Evolutionary conservation across 2,329 filamentous ascomycete species (phyloP), one percentile per base, ranked within the genome.

Genomic region (Colletotrichum sp.): DNA sequence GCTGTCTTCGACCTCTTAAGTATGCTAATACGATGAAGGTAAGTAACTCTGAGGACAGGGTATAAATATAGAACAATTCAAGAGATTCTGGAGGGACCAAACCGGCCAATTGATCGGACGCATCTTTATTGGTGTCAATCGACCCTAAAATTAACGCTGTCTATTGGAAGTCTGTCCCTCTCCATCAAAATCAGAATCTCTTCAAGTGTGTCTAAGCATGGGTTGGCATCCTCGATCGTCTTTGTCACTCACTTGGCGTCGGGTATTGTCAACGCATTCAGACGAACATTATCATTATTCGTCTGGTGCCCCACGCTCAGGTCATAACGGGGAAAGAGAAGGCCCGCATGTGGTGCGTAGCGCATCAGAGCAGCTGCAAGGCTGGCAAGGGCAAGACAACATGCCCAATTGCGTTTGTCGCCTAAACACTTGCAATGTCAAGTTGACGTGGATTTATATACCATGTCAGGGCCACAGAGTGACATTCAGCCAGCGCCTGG

Each of bases 401-500:
- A 26, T 26, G 26, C 26, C 26, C 26, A 26, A 26, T 26, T 26
- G 26, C 26, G 26, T 34, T 36, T 36, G 32, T 36, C 34, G 34
- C 34, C 1, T 36, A 7, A 16, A 18, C 36, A n/a, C 16, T 8
- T 43, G 1, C 1, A 18, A 43, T 3, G 3, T 2, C 8, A 43
- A 9, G 7, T 43, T 43, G 16, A 1, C 36, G 1, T 3, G 1
- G 36, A 43, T 4, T n/a, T 21, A 48, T 48, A 21, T 10, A 48
- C 0, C 3, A 48, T 48, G 8, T 2, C 38, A 48, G 18, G 1
- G 38, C 9, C 9, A 48, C 8, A 21, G 0, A 48, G 7, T 48
- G 38, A 43, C 16, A 43, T 43, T 0, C 38, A 2, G 0, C 0
- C 18, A 7, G 5, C 38, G 5, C 0, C 38, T 1, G 0, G 5